Conservation (phyloP, 345 rosid species). For the Punica granatum region DNA sequence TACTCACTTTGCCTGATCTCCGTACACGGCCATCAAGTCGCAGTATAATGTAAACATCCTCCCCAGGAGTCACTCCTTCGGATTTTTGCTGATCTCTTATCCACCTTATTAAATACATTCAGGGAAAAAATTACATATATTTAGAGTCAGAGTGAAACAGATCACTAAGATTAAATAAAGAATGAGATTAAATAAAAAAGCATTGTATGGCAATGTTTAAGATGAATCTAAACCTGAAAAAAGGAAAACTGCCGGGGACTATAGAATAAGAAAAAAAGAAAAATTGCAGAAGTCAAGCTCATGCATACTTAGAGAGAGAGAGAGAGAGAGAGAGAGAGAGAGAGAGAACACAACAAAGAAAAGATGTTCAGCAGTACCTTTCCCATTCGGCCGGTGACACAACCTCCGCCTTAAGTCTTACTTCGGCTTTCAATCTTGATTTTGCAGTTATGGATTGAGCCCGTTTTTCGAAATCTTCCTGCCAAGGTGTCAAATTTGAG, state of each 20-base stretch:
- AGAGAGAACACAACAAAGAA: not conserved
- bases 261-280: no score
- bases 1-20: slow-evolving; percentile 77
- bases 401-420: slow-evolving; percentile 67
- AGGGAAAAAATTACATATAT: not conserved
- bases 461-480: slow-evolving; percentile 88
- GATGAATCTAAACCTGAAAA: no score
- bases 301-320: no score
- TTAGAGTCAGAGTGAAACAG: not conserved
- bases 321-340: not conserved
- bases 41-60: slow-evolving; percentile 78
- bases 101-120: slow-evolving; percentile 48
- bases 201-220: no score
- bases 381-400: slow-evolving; percentile 86
- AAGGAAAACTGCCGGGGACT: no score
- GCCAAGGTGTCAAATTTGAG: slow-evolving; percentile 11
- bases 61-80: slow-evolving; percentile 80
- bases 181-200: no score
- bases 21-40: slow-evolving; percentile 96
- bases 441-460: slow-evolving; percentile 70
- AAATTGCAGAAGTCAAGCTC: no score
- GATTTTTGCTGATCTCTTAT: slow-evolving; percentile 82
- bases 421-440: slow-evolving; percentile 85
- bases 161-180: not conserved
- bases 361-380: slow-evolving; percentile 39